Conservation (phyloP, 495 filamentous ascomycete species). For the Trichoderma gamsii region DNA sequence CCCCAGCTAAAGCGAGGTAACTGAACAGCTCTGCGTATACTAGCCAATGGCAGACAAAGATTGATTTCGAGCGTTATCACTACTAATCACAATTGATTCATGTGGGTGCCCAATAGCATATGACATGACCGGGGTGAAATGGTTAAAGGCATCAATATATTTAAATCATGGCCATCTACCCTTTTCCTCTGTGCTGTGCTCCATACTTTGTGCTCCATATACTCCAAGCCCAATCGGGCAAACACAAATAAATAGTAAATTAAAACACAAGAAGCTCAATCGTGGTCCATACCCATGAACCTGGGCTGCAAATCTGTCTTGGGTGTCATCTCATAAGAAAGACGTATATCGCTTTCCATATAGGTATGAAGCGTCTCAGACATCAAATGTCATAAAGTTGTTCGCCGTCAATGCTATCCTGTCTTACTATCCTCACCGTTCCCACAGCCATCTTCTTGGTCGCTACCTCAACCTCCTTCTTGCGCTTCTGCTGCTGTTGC, state of each 20-base stretch:
- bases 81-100: too few species aligned
- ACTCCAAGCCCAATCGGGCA: too few species aligned
- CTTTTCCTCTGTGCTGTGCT: not conserved
- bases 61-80: too few species aligned
- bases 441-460: conserved; percentile 10
- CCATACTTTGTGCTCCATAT: not conserved
- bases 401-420: not conserved
- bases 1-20: not conserved
- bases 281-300: too few species aligned
- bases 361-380: not conserved
- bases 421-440: not conserved
- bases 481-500: conserved; percentile 10
- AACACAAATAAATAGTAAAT: too few species aligned
- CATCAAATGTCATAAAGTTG: not conserved
- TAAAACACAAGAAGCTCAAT: too few species aligned
- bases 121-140: too few species aligned
- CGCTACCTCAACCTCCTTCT: conserved; percentile 1
- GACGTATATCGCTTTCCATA: not conserved
- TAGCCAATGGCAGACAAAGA: not conserved
- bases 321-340: not conserved
- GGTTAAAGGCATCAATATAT: too few species aligned
- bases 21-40: not conserved
- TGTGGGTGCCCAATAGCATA: too few species aligned
- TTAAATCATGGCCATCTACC: too few species aligned
- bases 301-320: too few species aligned